Conservation (phyloP, 768 basidiomycete species). For the Suillus spraguei region DNA sequence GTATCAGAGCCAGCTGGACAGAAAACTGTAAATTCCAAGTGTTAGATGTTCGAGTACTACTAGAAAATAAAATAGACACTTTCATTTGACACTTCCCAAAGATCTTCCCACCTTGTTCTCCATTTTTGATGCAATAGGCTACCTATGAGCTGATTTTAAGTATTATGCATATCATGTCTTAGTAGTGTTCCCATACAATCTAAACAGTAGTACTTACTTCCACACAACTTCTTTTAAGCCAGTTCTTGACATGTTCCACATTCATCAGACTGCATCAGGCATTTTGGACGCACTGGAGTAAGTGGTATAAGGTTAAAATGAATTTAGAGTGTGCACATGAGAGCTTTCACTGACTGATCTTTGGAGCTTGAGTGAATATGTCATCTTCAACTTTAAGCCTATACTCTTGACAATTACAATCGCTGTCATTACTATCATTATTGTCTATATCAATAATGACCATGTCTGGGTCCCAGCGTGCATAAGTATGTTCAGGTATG, state of each 20-base stretch:
- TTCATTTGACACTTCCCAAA: neutral
- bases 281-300: neutral
- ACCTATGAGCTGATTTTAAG: neutral
- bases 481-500: neutral
- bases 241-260: neutral
- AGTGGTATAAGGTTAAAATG: neutral
- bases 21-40: slow-evolving; percentile 1
- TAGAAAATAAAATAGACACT: neutral
- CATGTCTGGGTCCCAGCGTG: neutral
- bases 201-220: neutral
- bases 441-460: neutral
- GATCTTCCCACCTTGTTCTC: neutral
- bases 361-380: neutral
- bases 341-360: neutral
- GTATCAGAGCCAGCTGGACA: neutral
- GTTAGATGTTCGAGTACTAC: neutral
- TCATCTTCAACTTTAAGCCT: neutral
- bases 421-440: neutral
- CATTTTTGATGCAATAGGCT: neutral
- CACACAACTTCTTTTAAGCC: neutral
- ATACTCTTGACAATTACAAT: neutral
- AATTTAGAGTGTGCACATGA: neutral
- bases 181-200: neutral
- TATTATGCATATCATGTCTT: no score
- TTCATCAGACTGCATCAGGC: neutral